Evolutionary conservation across 345 rosid genomes (phyloP), one percentile per base, ranked within the genome.

Genomic region (Clarkia xantiana): DNA sequence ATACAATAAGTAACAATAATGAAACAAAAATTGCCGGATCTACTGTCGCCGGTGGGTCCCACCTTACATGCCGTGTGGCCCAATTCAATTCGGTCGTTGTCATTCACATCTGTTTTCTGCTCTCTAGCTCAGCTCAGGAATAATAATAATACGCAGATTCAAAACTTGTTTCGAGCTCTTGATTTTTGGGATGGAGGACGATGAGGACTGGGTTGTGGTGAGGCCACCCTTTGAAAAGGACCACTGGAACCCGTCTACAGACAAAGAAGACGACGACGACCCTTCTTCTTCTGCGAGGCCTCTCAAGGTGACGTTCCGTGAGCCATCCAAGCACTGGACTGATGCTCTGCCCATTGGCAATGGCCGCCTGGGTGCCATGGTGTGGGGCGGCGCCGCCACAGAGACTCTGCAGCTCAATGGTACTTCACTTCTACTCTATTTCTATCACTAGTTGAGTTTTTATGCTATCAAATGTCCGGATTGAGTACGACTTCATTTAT

Each of bases 361-460:
- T 73, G 96, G 96, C 25, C 89, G 96, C 14, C 64, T 91, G 4
- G 98, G 96, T 22, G 98, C 96, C 38, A 86, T 86, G 80, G 59
- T 91, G 29, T 84, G 89, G 94, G 96, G 95, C 34, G 76, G 94
- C 18, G 85, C 79, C 61, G 65, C 79, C 17, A 63, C 79, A 8
- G 96, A 86, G 45, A 74, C 71, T 55, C 68, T 91, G 49, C 86
- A 81, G 68, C 77, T 91, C 62, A 86, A 86, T 14, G 96, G 96
- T 90, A 74, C 15, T 7, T 17, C 8, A 15, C 19, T 0, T 34
- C 48, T 14, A 19, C 12, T 15, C 7, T 13, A n/a, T n/a, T n/a
- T n/a, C n/a, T n/a, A n/a, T n/a, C n/a, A n/a, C n/a, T n/a, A n/a
- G n/a, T n/a, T n/a, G n/a, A n/a, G n/a, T n/a, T n/a, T n/a, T n/a